Percentiles rank a stretch among this genome's conserved stretches.
Evolutionary conservation across 2,329 filamentous ascomycete genomes (phyloP).

Genomic region (Stylonectria norvegica): DNA sequence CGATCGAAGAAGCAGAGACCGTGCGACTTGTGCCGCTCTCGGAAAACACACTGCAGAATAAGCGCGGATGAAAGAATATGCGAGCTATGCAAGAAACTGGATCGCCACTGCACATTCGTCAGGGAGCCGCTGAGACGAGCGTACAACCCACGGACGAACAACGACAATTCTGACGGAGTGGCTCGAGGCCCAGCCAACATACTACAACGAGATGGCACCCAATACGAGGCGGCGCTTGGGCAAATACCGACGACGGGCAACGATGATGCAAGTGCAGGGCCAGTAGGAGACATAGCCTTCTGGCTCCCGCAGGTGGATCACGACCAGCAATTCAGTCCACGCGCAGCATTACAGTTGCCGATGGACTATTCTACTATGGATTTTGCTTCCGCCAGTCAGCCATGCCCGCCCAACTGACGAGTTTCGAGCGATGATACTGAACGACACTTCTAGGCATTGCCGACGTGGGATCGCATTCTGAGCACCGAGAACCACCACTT

Average conservation of each 20-base stretch:
- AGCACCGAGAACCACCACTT: too few relatives aligned
- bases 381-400: too few relatives aligned
- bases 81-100: constrained; percentile 17
- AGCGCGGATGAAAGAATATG: constrained; percentile 13
- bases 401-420: too few relatives aligned
- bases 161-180: background rate
- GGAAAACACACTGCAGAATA: constrained; percentile 6
- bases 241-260: background rate
- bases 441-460: too few relatives aligned
- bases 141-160: constrained; percentile 1
- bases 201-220: background rate
- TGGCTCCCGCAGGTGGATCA: background rate
- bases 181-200: background rate
- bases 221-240: background rate
- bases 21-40: background rate
- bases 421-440: too few relatives aligned
- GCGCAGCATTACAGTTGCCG: too few relatives aligned
- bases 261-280: background rate
- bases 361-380: too few relatives aligned
- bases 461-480: too few relatives aligned
- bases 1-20: background rate
- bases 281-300: background rate
- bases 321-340: background rate
- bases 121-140: constrained; percentile 13
- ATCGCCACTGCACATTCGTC: constrained; percentile 15